phyloP scores from a whole-genome alignment of 305 asterid genomes.

The Fraxinus nigra region DNA sequence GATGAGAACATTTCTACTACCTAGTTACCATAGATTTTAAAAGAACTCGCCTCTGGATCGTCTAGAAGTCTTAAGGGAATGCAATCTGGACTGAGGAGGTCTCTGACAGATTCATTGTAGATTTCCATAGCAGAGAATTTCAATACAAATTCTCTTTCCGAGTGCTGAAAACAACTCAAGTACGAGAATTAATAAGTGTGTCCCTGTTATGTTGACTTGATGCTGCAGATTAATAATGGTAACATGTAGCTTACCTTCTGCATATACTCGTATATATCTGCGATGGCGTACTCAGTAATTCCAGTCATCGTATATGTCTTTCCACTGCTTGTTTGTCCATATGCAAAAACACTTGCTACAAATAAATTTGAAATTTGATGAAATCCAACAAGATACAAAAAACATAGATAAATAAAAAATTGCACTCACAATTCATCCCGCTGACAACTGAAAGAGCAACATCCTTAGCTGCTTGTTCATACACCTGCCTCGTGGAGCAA shows the following conservation, averaged over 20 bases:
- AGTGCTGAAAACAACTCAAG: slow-evolving; percentile 46
- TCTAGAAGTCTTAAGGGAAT: slow-evolving; percentile 83
- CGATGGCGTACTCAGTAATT: slow-evolving; percentile 73
- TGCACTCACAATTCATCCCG: slow-evolving; percentile 74
- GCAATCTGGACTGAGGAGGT: slow-evolving; percentile 72
- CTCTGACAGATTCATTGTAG: slow-evolving; percentile 88
- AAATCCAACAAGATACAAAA: not conserved
- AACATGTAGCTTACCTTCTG: slow-evolving; percentile 52
- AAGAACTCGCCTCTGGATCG: slow-evolving; percentile 72
- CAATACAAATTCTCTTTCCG: slow-evolving; percentile 57
- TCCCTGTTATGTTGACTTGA: not conserved
- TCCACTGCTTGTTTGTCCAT: slow-evolving; percentile 98
- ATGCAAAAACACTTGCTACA: slow-evolving; percentile 87
- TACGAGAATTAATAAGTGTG: not conserved
- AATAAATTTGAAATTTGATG: not conserved
- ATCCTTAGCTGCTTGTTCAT: slow-evolving; percentile 81
- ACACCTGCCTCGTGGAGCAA: slow-evolving; percentile 79
- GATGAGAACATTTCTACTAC: not conserved
- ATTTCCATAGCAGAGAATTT: slow-evolving; percentile 95
- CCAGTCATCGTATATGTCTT: slow-evolving; percentile 94
- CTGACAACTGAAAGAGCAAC: slow-evolving; percentile 74
- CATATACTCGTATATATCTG: slow-evolving; percentile 75
- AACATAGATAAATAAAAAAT: not conserved
- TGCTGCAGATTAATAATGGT: not conserved
- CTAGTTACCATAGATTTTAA: not conserved